Evolutionary conservation across 495 filamentous ascomycete genomes (phyloP).

Genomic region (Copromyces sp.): DNA sequence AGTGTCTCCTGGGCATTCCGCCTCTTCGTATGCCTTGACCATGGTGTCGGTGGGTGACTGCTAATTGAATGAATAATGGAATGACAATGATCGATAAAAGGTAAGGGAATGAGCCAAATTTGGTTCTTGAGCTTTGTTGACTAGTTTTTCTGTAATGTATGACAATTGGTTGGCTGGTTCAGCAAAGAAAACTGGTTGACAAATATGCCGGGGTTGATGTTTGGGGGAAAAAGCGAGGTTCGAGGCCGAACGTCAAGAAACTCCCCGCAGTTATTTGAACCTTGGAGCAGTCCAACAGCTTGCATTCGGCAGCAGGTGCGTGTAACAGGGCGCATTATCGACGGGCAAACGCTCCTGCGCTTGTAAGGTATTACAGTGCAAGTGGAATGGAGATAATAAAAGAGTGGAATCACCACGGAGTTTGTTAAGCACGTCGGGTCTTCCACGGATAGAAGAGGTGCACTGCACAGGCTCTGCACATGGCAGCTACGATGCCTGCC

Average conservation of each 20-base stretch:
- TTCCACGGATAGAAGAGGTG: neutral
- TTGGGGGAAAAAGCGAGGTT: neutral
- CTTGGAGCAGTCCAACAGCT: neutral
- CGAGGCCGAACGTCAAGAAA: neutral
- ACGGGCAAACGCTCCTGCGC: neutral
- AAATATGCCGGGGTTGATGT: neutral
- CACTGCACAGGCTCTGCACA: neutral
- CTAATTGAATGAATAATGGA: neutral
- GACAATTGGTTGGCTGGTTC: neutral
- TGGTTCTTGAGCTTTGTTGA: neutral
- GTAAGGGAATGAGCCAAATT: neutral
- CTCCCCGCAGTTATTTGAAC: neutral
- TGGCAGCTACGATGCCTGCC: neutral
- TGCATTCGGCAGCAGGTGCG: neutral
- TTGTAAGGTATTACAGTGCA: neutral
- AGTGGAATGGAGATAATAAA: neutral
- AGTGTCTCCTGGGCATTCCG: neutral
- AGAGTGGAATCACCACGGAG: neutral
- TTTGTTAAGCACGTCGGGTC: neutral
- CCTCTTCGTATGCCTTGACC: neutral
- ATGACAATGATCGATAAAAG: neutral
- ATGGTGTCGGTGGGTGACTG: neutral
- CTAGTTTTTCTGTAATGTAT: neutral
- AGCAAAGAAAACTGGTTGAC: neutral
- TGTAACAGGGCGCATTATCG: neutral